Evolutionary conservation across 176 grass and related monocot genomes (phyloP).

Genomic region (Carex myosuroides): DNA sequence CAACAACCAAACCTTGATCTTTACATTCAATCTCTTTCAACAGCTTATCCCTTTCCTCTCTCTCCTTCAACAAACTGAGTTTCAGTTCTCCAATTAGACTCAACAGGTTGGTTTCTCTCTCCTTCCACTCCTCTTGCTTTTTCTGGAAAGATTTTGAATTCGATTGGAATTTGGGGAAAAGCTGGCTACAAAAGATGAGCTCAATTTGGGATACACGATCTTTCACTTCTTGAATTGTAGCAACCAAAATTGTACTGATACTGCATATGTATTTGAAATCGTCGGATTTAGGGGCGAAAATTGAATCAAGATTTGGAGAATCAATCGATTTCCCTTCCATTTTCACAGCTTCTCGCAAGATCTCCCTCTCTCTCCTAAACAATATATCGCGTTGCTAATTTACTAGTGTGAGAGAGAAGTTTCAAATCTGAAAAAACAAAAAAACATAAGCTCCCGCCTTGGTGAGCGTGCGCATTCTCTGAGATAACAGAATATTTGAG

Average conservation of each 20-base stretch:
- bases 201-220: constrained; percentile 83
- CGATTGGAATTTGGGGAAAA: constrained; percentile 77
- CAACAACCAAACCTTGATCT: constrained; percentile 40
- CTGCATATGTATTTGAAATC: constrained; percentile 61
- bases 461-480: background rate
- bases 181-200: constrained; percentile 79
- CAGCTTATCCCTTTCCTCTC: constrained; percentile 39
- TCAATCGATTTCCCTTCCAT: constrained; percentile 10
- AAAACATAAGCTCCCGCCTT: background rate
- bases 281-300: constrained; percentile 13
- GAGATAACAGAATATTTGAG: too few relatives aligned
- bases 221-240: constrained; percentile 89
- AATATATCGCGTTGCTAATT: background rate
- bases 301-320: background rate
- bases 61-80: constrained; percentile 33
- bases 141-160: constrained; percentile 35
- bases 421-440: background rate
- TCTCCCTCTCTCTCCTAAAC: background rate
- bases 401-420: background rate
- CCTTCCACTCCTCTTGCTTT: constrained; percentile 48
- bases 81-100: constrained; percentile 44
- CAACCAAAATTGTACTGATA: constrained; percentile 83
- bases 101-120: constrained; percentile 38
- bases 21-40: constrained; percentile 41
- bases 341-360: background rate